Evolutionary conservation across 2,329 filamentous ascomycete genomes (phyloP), one percentile per base, ranked within the genome.

Genomic region (Helicocarpus griseus): DNA sequence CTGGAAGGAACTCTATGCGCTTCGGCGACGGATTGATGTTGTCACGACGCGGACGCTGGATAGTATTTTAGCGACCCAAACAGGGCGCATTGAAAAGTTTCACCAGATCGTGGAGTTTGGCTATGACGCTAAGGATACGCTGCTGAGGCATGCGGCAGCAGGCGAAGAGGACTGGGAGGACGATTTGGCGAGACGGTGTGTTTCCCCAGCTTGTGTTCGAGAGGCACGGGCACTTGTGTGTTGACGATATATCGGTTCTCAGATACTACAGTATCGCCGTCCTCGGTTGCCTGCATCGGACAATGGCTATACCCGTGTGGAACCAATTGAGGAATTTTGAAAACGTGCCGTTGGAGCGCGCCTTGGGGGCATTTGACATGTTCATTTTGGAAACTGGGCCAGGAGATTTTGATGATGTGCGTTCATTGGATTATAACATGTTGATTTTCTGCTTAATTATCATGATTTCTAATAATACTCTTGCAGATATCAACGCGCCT

Each of bases 111-210:
- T 86, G 49, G 72, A 75, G 26, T 76, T 83, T 61, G 89, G 89
- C 0, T 91, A 90, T 62, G 89, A 97, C 71, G 87, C 85, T 43
- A 96, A 96, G 66, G 90, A 96, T 65, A 83, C 83, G 50, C 76
- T 97, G 46, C 62, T 89, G 54, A 74, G 77, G 51, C 83, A 95
- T 63, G 80, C 78, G 54, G 73, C 73, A 9, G 75, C 77, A 31
- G 71, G 77, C 14, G 77, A 85, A 11, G 74, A 85, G 11, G 74
- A 79, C 38, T 75, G 72, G 4, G 79, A 86, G 13, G 89, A 96
- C 70, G 80, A 86, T 49, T 71, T 98, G 60, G 87, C 91, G 13
- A 70, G 81, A 57, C 57, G 61, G 35, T 45, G 39, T 29, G 14
- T 22, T 26, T 14, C 28, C 36, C 52, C 11, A 29, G 24, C 29